A percentile compares a stretch with the other conserved stretches of the same genome.
These are phyloP conservation scores for Ophiostoma ulmi DNA, from an alignment of 2,329 filamentous ascomycete genomes.

Conservation along the genomic window DNA sequence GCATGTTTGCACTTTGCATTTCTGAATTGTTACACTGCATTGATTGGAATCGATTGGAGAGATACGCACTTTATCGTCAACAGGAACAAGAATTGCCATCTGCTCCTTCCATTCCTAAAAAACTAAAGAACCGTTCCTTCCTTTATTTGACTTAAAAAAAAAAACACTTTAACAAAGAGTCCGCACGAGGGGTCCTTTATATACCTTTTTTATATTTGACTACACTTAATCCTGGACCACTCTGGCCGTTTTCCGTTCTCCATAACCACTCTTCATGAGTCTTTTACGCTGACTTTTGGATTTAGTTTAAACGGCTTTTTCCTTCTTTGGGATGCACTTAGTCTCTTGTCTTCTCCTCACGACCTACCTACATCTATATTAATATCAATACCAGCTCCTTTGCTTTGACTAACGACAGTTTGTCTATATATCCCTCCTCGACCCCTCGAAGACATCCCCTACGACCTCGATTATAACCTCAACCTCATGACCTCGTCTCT, in stretches of 20 bases:
- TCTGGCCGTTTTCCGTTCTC: neutral
- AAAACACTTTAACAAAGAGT: conserved; percentile 14
- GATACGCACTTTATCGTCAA: too few species aligned
- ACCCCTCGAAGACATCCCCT: too few species aligned
- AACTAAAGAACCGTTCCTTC: neutral
- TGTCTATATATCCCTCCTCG: neutral
- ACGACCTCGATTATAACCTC: neutral
- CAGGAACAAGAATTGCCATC: neutral
- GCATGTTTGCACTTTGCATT: neutral
- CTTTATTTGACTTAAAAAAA: neutral
- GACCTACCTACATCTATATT: neutral
- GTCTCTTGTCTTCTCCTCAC: neutral
- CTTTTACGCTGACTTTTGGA: neutral
- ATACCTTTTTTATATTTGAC: neutral
- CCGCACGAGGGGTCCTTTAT: neutral
- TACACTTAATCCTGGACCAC: neutral
- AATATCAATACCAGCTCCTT: neutral
- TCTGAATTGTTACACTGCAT: neutral
- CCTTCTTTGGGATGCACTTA: conserved; percentile 14
- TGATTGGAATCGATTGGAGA: neutral
- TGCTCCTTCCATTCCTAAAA: neutral
- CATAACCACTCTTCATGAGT: neutral
- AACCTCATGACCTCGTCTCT: neutral
- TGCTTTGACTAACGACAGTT: neutral
- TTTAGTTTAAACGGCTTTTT: conserved; percentile 4